Evolutionary conservation across 2,329 filamentous ascomycete genomes (phyloP).

Genomic region (Aspergillus costaricaensis): DNA sequence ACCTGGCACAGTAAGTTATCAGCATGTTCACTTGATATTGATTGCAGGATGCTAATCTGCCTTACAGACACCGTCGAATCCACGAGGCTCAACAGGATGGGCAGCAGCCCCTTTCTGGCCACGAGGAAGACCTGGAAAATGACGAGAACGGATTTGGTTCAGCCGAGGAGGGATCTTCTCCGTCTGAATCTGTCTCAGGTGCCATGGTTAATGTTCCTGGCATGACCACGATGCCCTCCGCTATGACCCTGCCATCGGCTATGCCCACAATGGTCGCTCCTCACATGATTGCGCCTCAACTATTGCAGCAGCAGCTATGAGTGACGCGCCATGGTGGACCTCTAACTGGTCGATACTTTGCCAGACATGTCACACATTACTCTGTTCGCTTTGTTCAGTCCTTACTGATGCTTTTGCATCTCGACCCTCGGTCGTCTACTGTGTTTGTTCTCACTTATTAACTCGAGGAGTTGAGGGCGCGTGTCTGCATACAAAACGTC

Average conservation of each 20-base stretch:
- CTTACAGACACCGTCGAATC: slow-evolving; percentile 67
- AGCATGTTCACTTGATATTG: neutral
- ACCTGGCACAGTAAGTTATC: slow-evolving; percentile 84
- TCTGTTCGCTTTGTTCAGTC: neutral
- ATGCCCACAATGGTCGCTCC: slow-evolving; percentile 43
- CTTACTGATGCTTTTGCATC: neutral
- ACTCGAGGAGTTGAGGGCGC: neutral
- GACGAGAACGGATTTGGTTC: slow-evolving; percentile 83
- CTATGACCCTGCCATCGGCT: slow-evolving; percentile 34
- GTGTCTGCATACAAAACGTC: neutral
- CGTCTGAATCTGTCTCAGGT: slow-evolving; percentile 33
- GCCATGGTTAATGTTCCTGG: slow-evolving; percentile 36
- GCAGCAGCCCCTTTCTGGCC: slow-evolving; percentile 39
- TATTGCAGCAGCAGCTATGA: slow-evolving; percentile 47
- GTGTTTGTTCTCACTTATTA: neutral
- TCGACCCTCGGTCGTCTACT: neutral
- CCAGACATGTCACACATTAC: neutral
- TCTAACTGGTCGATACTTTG: neutral
- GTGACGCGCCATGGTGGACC: neutral
- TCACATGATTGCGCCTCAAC: slow-evolving; percentile 47
- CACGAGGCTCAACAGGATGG: slow-evolving; percentile 74
- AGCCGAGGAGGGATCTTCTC: slow-evolving; percentile 75
- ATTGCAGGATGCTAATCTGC: slow-evolving; percentile 37
- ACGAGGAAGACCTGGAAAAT: slow-evolving; percentile 85
- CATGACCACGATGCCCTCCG: slow-evolving; percentile 40